phyloP scores from a whole-genome alignment of 1,284 basidiomycete species.

The Megacollybia platyphylla region DNA sequence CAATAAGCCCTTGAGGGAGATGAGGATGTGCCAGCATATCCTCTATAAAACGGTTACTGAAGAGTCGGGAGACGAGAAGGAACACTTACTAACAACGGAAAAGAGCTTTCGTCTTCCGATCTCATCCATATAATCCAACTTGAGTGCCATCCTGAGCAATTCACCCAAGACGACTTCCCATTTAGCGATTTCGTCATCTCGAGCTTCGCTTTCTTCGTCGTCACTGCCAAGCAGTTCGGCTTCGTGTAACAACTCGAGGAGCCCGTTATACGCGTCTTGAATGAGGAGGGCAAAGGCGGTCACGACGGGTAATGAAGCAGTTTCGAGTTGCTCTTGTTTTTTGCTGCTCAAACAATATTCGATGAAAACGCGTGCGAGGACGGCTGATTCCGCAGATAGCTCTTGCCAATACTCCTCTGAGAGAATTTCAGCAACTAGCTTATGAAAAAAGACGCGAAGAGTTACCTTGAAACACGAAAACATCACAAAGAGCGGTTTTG shows the following conservation, averaged over 20 bases:
- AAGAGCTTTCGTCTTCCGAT: slow-evolving; percentile 92
- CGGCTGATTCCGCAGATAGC: slow-evolving; percentile 72
- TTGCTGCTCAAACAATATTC: slow-evolving; percentile 63
- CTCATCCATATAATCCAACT: slow-evolving; percentile 90
- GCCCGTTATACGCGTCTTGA: slow-evolving; percentile 67
- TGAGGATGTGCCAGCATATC: slow-evolving; percentile 80
- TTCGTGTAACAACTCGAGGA: slow-evolving; percentile 41
- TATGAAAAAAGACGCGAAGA: slow-evolving; percentile 4
- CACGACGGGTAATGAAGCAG: slow-evolving; percentile 69
- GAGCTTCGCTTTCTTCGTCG: slow-evolving; percentile 31
- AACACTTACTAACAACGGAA: slow-evolving; percentile 62
- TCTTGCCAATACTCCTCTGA: slow-evolving; percentile 67
- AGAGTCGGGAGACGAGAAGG: neutral
- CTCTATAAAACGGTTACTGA: slow-evolving; percentile 23
- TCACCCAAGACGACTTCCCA: slow-evolving; percentile 73
- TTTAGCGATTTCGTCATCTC: slow-evolving; percentile 48
- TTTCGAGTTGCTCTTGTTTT: slow-evolving; percentile 61
- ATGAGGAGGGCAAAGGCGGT: slow-evolving; percentile 83
- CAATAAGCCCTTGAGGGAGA: slow-evolving; percentile 71
- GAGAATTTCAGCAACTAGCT: neutral
- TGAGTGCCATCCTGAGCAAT: slow-evolving; percentile 70
- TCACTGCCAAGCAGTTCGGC: slow-evolving; percentile 25
- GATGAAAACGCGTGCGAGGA: slow-evolving; percentile 78
- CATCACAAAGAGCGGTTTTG: slow-evolving; percentile 32
- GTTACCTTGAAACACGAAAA: slow-evolving; percentile 63